Percentiles rank a stretch among this genome's conserved stretches.
Evolutionary conservation across 148 eudicot species (phyloP).

Genomic region (Arbutus unedo): DNA sequence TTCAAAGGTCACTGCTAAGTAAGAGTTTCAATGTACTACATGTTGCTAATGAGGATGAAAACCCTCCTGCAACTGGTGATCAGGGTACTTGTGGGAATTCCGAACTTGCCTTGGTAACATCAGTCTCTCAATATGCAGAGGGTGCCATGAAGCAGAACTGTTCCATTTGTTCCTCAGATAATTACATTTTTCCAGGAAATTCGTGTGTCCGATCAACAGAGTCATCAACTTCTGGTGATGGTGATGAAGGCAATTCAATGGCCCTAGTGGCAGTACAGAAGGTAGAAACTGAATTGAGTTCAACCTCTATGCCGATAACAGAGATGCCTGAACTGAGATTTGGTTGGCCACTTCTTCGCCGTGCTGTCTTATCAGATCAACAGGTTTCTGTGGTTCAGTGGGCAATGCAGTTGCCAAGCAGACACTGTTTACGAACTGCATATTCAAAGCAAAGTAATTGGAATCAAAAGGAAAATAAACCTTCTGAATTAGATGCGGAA

Average conservation of each 20-base stretch:
- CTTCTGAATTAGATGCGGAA: constrained; percentile 44
- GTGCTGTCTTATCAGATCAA: constrained; percentile 31
- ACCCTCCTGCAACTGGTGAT: constrained; percentile 20
- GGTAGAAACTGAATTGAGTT: constrained; percentile 32
- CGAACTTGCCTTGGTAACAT: constrained; percentile 21
- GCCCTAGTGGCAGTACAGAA: constrained; percentile 52
- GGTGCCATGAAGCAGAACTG: constrained; percentile 37
- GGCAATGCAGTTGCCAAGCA: constrained; percentile 54
- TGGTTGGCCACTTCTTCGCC: constrained; percentile 75
- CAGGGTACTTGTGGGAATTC: constrained; percentile 8
- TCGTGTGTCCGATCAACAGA: constrained; percentile 20
- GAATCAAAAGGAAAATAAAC: constrained; percentile 22
- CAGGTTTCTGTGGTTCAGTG: constrained; percentile 63
- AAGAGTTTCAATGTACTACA: constrained; percentile 32
- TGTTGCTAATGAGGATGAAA: constrained; percentile 16
- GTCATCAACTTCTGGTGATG: constrained; percentile 21
- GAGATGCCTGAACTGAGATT: constrained; percentile 51
- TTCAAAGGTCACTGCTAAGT: constrained; percentile 48
- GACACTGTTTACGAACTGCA: constrained; percentile 26
- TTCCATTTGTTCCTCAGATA: constrained; percentile 45
- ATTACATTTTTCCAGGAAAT: constrained; percentile 21
- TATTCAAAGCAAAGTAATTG: constrained; percentile 24
- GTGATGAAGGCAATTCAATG: constrained; percentile 41
- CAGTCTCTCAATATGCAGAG: constrained; percentile 12
- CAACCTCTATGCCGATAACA: constrained; percentile 35